Evolutionary conservation across 805 yeast genomes (phyloP).

Genomic region (Sugiyamaella lignohabitans): DNA sequence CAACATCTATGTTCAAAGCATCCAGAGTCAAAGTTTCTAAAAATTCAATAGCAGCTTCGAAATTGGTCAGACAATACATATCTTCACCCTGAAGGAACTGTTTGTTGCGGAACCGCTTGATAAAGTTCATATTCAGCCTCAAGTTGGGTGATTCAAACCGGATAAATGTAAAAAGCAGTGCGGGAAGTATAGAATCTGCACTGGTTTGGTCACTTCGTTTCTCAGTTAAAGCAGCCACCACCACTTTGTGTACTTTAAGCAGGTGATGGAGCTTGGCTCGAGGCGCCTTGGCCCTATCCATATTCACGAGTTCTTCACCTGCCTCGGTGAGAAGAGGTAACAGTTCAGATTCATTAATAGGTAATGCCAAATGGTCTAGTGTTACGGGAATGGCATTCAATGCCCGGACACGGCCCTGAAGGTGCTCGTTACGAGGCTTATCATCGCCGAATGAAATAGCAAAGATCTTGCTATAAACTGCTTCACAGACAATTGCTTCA

Average conservation of each 20-base stretch:
- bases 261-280: slow-evolving; percentile 31
- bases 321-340: slow-evolving; percentile 15
- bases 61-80: slow-evolving; percentile 37
- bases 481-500: slow-evolving; percentile 33
- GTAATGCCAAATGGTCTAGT: slow-evolving; percentile 29
- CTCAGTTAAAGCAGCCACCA: slow-evolving; percentile 28
- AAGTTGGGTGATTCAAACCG: slow-evolving; percentile 28
- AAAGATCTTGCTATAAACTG: slow-evolving; percentile 33
- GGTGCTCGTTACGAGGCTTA: slow-evolving; percentile 20
- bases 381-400: slow-evolving; percentile 25
- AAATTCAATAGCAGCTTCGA: slow-evolving; percentile 38
- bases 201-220: slow-evolving; percentile 19
- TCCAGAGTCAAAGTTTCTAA: slow-evolving; percentile 32
- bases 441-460: slow-evolving; percentile 26
- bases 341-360: slow-evolving; percentile 12
- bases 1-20: slow-evolving; percentile 26
- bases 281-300: slow-evolving; percentile 31
- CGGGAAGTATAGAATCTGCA: slow-evolving; percentile 37
- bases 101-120: slow-evolving; percentile 35
- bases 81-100: slow-evolving; percentile 32
- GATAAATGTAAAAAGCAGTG: slow-evolving; percentile 32
- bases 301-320: slow-evolving; percentile 16
- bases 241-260: slow-evolving; percentile 32
- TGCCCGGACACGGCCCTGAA: slow-evolving; percentile 26
- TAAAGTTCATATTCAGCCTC: slow-evolving; percentile 33